These are phyloP conservation scores for Tremella mesenterica DNA, from an alignment of 768 basidiomycete genomes.

Conservation along the genomic window DNA sequence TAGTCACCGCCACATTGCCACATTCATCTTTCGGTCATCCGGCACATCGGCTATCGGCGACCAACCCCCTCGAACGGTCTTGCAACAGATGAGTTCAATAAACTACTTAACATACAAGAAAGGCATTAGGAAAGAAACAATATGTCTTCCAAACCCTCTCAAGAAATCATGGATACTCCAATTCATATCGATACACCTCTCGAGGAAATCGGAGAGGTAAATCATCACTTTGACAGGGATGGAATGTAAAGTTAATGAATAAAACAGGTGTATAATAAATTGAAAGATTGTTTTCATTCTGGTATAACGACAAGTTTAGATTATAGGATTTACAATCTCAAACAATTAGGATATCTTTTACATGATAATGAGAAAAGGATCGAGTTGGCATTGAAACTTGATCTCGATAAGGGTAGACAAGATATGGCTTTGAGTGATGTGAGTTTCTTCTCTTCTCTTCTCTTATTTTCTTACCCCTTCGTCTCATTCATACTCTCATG, in stretches of 20 bases:
- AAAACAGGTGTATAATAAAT: too few relatives aligned
- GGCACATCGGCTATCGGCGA: too few relatives aligned
- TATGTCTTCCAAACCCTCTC: too few relatives aligned
- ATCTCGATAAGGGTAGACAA: slow-evolving; percentile 33
- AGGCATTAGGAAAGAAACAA: too few relatives aligned
- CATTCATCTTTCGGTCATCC: too few relatives aligned
- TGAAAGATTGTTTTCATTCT: slow-evolving; percentile 21
- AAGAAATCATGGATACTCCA: too few relatives aligned
- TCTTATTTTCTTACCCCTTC: not conserved
- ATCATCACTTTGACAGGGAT: not conserved
- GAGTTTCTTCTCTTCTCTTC: too few relatives aligned
- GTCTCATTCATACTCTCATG: not conserved
- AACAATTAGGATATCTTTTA: slow-evolving; percentile 42
- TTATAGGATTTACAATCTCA: slow-evolving; percentile 39
- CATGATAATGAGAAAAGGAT: slow-evolving; percentile 39
- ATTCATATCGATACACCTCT: slow-evolving; percentile 5
- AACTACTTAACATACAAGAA: too few relatives aligned
- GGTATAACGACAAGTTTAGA: slow-evolving; percentile 20
- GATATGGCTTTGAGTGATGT: slow-evolving; percentile 35
- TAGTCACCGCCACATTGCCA: too few relatives aligned
- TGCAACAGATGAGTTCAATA: too few relatives aligned
- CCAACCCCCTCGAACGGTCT: too few relatives aligned
- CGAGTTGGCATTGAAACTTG: slow-evolving; percentile 24
- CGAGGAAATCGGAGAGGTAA: slow-evolving; percentile 4
- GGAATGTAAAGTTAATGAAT: too few relatives aligned